Base-by-base conservation (phyloP, 768 basidiomycete genomes). In the Serendipita sp. region DNA sequence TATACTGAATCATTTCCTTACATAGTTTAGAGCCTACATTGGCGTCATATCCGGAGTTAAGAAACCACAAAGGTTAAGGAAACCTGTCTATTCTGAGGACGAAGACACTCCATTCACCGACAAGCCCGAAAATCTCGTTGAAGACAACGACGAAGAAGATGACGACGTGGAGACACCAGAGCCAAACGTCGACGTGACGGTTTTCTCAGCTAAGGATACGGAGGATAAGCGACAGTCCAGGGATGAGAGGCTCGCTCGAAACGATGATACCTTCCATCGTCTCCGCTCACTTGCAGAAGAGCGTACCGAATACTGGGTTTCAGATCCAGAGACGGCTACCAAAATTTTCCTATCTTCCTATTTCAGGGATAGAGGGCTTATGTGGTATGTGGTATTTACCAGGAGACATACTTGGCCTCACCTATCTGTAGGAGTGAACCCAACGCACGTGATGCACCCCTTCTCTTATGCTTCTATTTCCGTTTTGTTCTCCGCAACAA, bases 271-370 rank as follows among this genome's bases (percentile, higher is more conserved):
- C 1, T 40, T 6, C 13, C 40, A 40, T 13, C 40, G 40, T 1
- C 63, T 65, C 15, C 44, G 68, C 44, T 64, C 67, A 23, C 66
- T 63, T 27, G 55, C 67, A 63, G 29, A 69, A 69, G 67, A 66
- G 37, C 67, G 68, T 31, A 73, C 83, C 62, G 69, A 75, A 0
- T 66, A 71, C 3, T 91, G 91, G 71, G 73, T 91, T 65, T 73
- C 78, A 44, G 77, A 87, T 64, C 86, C 88, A 0, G 85, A 83
- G 67, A 72, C 70, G 6, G 72, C 76, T 34, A 73, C 85, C 63
- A 81, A 76, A 64, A 76, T 87, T 18, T 91, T 88, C 72, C 75
- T 91, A 65, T 85, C 86, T 0, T 85, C 85, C 3, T 80, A 82
- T 68, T 84, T 83, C 74, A 77, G 81, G 40, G 79, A 82, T 63